Base-by-base conservation (phyloP, 768 basidiomycete species). In the Serendipita sp. region DNA sequence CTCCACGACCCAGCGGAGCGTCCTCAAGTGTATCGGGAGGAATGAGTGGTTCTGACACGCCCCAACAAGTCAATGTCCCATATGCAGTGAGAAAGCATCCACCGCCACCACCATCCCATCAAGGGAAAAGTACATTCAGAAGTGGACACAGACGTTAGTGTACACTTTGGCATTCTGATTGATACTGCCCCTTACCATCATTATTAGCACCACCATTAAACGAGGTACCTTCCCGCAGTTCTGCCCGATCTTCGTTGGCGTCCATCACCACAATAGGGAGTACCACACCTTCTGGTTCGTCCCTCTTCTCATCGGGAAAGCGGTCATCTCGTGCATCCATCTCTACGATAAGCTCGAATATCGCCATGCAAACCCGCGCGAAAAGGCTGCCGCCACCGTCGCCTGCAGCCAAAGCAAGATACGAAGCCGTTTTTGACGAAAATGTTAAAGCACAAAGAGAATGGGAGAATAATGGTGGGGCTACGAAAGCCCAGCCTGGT, bases 371-470 rank as follows among this genome's bases (percentile, higher is more conserved):
- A 52, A 10, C 65, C 68, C 67, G 58, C 75, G 75, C 66, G 8
- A 63, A 38, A 8, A 58, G 63, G 30, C 66, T 77, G 74, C 63
- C 74, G 78, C 82, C 87, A 2, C 78, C 89, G 2, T 88, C 89
- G 1, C 73, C 80, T 4, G 76, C 81, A 2, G 85, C 84, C 11
- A 80, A 82, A 23, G 76, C 74, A 45, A 81, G 89, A 8, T 91
- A 89, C 70, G 85, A 88, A 67, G 73, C 74, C 3, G 76, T 90
- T 1, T 91, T 89, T 68, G 75, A 77, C 13, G 75, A 76, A n/a
- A 87, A 86, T 68, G 72, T 85, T 2, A 67, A 79, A 11, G 81
- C 81, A 65, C 75, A 74, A 64, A 78, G 79, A 32, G 63, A 63
- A 15, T 44, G 41, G 41, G 15, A 16, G 44, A 76, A 73, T 64